Percentiles rank a stretch among this genome's conserved stretches.
Conservation (phyloP, 768 basidiomycete species). For the Hebeloma cylindrosporum region DNA sequence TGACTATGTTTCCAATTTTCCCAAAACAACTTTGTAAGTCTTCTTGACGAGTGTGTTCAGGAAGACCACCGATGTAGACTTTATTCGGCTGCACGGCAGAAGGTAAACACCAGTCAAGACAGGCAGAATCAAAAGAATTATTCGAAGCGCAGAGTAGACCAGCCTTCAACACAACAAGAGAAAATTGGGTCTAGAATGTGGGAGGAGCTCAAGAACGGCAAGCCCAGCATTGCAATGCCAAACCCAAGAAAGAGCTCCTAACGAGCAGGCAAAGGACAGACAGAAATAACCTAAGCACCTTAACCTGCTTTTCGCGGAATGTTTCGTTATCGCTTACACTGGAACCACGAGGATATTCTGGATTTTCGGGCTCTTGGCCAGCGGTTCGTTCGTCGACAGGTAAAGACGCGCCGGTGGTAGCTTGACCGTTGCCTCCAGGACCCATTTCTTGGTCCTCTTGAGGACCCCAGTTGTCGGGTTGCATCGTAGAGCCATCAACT, state of each 20-base stretch:
- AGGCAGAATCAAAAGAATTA: constrained; percentile 52
- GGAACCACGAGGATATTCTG: constrained; percentile 52
- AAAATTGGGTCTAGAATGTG: constrained; percentile 37
- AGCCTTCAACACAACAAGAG: constrained; percentile 41
- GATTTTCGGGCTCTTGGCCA: constrained; percentile 49
- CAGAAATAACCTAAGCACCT: constrained; percentile 78
- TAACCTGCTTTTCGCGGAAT: constrained; percentile 76
- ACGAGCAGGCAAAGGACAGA: constrained; percentile 39
- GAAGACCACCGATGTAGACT: constrained; percentile 88
- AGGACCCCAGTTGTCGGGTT: constrained; percentile 50
- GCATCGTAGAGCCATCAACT: constrained; percentile 33
- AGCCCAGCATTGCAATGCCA: constrained; percentile 41
- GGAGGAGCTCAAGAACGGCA: constrained; percentile 35
- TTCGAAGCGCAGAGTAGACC: constrained; percentile 43
- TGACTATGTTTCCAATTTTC: constrained; percentile 73
- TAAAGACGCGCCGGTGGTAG: constrained; percentile 46
- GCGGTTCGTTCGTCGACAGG: constrained; percentile 45
- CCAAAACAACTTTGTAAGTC: constrained; percentile 86
- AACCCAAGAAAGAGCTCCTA: constrained; percentile 32
- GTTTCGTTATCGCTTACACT: constrained; percentile 49
- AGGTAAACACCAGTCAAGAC: constrained; percentile 67
- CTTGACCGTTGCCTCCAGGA: constrained; percentile 42
- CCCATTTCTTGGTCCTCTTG: constrained; percentile 49
- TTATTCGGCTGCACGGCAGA: constrained; percentile 86
- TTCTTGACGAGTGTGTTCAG: constrained; percentile 83